Conservation (phyloP, 306 rosid genomes). For the Sechiopsis laciniata region DNA sequence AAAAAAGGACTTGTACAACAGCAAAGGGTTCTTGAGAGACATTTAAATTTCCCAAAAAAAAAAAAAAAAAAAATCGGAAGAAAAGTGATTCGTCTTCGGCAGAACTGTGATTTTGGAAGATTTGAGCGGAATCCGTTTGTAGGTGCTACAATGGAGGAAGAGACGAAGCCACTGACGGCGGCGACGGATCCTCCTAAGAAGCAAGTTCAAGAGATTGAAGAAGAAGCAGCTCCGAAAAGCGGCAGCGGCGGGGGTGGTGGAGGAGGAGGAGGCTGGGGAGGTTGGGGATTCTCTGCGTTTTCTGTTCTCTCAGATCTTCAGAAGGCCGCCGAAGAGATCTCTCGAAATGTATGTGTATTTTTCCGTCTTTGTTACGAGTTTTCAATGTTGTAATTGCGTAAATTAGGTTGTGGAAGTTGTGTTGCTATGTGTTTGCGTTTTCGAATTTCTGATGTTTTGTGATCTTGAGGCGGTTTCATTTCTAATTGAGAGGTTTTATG, state of each 20-base stretch:
- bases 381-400: background rate
- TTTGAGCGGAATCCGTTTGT: background rate
- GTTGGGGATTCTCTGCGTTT: slow-evolving; percentile 75
- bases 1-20: background rate
- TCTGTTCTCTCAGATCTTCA: slow-evolving; percentile 79
- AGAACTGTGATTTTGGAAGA: background rate
- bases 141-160: slow-evolving; percentile 49
- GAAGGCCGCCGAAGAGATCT: slow-evolving; percentile 88
- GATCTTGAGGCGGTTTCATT: background rate
- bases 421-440: background rate
- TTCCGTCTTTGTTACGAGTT: background rate
- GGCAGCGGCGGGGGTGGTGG: slow-evolving; percentile 15
- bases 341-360: slow-evolving; percentile 65
- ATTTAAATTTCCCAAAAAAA: background rate
- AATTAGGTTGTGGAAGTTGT: slow-evolving; percentile 12
- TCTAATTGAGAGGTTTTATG: slow-evolving; percentile 7
- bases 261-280: slow-evolving; percentile 62
- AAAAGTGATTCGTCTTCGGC: background rate
- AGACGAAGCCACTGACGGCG: slow-evolving; percentile 43
- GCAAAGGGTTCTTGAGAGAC: background rate
- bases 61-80: no score
- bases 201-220: slow-evolving; percentile 24
- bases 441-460: slow-evolving; percentile 3
- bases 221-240: slow-evolving; percentile 22
- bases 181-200: slow-evolving; percentile 26